phyloP scores from a whole-genome alignment of 495 filamentous ascomycete genomes.

The Bacidia rubella region DNA sequence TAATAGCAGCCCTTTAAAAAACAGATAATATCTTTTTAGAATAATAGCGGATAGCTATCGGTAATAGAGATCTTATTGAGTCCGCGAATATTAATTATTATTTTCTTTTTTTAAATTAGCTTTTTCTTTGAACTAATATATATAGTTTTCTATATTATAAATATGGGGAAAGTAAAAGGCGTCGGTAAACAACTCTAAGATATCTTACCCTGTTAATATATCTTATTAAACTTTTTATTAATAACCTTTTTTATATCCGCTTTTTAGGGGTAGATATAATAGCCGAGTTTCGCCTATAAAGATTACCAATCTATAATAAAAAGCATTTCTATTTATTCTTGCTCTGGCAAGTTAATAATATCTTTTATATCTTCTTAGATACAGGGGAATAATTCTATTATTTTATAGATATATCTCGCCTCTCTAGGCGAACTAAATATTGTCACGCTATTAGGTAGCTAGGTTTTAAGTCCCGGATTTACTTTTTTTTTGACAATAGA shows the following conservation, averaged over 20 bases:
- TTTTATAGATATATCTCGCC: neutral
- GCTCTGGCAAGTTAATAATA: neutral
- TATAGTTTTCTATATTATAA: slow-evolving; percentile 10
- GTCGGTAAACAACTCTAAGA: neutral
- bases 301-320: neutral
- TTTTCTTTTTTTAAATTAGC: neutral
- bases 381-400: neutral
- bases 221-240: slow-evolving; percentile 9
- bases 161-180: slow-evolving; percentile 3
- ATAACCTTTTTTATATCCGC: slow-evolving; percentile 8
- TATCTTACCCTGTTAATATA: slow-evolving; percentile 9
- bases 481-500: slow-evolving; percentile 1
- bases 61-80: slow-evolving; percentile 6
- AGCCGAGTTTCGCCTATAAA: neutral
- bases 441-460: neutral
- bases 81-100: neutral
- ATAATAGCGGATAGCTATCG: neutral
- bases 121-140: neutral
- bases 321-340: neutral
- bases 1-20: neutral
- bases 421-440: neutral
- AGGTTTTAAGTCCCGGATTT: neutral
- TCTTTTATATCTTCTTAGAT: neutral
- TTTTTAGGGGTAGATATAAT: neutral
- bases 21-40: slow-evolving; percentile 5